A percentile compares a stretch with the other conserved stretches of the same genome.
These are phyloP conservation scores for Craterostigma plantagineum DNA, from an alignment of 257 asterid genomes.

Conservation along the genomic window DNA sequence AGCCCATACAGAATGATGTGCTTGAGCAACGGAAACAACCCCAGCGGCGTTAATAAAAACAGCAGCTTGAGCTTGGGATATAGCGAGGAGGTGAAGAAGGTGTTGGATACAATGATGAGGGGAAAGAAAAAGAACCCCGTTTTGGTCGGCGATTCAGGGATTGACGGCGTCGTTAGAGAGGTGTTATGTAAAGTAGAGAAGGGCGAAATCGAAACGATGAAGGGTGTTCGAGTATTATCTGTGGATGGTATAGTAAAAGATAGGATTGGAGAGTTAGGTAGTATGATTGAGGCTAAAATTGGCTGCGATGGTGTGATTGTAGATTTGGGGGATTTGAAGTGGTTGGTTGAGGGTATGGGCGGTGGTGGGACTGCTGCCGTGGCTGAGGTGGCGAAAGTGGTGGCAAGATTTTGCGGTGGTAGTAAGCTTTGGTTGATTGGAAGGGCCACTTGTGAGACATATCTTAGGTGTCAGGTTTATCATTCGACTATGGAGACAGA, in stretches of 20 bases:
- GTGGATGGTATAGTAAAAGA: conserved; percentile 9
- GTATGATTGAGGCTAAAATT: conserved; percentile 32
- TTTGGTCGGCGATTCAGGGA: conserved; percentile 69
- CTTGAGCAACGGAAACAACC: too few species aligned
- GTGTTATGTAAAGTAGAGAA: conserved; percentile 22
- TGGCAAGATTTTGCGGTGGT: conserved; percentile 22
- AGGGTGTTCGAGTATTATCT: too few species aligned
- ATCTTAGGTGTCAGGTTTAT: conserved; percentile 86
- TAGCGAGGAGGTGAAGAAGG: conserved; percentile 44
- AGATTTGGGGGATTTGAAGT: conserved; percentile 85
- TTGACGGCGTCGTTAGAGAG: conserved; percentile 55
- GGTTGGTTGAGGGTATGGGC: conserved; percentile 52
- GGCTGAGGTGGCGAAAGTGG: conserved; percentile 45
- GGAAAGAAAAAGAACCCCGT: conserved; percentile 67
- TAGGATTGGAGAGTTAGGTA: conserved; percentile 45
- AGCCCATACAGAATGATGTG: too few species aligned
- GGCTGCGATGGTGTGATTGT: conserved; percentile 45
- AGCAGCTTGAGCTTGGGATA: too few species aligned
- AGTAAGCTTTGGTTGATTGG: conserved; percentile 85
- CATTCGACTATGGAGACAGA: conserved; percentile 86
- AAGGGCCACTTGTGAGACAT: conserved; percentile 88
- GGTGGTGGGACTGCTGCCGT: conserved; percentile 19
- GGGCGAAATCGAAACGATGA: too few species aligned
- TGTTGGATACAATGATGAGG: conserved; percentile 45
- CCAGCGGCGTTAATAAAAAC: too few species aligned